Evolutionary conservation across 1,139 yeast genomes (phyloP).

Genomic region (Nakaseomyces glabratus): DNA sequence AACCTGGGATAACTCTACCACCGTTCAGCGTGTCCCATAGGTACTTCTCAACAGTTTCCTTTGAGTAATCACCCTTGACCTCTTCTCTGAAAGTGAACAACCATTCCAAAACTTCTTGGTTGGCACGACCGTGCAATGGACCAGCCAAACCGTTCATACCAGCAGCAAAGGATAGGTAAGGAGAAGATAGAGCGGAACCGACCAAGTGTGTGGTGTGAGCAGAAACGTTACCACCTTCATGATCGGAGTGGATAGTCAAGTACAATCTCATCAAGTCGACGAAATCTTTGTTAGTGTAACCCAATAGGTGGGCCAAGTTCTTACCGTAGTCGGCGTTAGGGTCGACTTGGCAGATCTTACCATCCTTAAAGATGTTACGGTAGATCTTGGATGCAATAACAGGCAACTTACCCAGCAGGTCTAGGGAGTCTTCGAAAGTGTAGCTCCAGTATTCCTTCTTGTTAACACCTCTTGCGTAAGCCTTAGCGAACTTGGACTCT

Average conservation of each 20-base stretch:
- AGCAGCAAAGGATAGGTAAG: slow-evolving; percentile 35
- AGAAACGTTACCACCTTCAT: slow-evolving; percentile 41
- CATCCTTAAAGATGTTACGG: slow-evolving; percentile 48
- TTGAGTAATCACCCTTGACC: slow-evolving; percentile 28
- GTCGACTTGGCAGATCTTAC: slow-evolving; percentile 57
- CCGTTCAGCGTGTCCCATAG: slow-evolving; percentile 36
- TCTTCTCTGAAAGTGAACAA: slow-evolving; percentile 32
- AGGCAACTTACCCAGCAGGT: slow-evolving; percentile 58
- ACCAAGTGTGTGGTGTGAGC: slow-evolving; percentile 39
- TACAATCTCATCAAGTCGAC: slow-evolving; percentile 37
- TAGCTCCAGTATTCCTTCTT: slow-evolving; percentile 64
- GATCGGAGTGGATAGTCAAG: slow-evolving; percentile 39
- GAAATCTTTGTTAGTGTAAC: slow-evolving; percentile 41
- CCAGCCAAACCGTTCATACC: slow-evolving; percentile 40
- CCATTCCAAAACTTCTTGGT: slow-evolving; percentile 39
- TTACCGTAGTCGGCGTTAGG: slow-evolving; percentile 81
- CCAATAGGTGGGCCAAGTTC: slow-evolving; percentile 77
- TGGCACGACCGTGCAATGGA: slow-evolving; percentile 39
- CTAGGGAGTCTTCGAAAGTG: slow-evolving; percentile 56
- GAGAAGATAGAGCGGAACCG: slow-evolving; percentile 37
- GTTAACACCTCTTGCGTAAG: slow-evolving; percentile 58
- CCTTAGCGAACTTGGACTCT: slow-evolving; percentile 59
- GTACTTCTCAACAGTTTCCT: slow-evolving; percentile 31
- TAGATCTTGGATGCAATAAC: slow-evolving; percentile 58
- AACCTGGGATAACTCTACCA: slow-evolving; percentile 39